Evolutionary conservation across 176 grass and related monocot species (phyloP).

Genomic region (Saccharum spontaneum): DNA sequence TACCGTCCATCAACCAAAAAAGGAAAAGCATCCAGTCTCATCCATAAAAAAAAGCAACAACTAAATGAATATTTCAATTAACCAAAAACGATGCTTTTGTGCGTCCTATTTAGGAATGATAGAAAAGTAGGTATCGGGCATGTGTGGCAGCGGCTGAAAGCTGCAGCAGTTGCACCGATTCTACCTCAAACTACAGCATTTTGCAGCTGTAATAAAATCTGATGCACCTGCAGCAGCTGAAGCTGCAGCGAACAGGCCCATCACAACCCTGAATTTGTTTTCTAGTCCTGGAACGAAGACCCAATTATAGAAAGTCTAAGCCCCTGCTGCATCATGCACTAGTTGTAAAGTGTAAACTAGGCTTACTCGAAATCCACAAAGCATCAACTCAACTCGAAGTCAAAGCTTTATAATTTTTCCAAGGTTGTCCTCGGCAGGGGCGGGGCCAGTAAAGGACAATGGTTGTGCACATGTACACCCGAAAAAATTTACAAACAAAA

Average conservation of each 20-base stretch:
- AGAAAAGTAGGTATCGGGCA: background rate
- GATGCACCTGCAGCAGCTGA: too few relatives aligned
- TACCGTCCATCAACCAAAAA: background rate
- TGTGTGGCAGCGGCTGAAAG: too few relatives aligned
- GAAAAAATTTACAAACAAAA: too few relatives aligned
- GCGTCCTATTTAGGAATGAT: background rate
- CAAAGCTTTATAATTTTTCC: background rate
- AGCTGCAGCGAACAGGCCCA: too few relatives aligned
- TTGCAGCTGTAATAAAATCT: too few relatives aligned
- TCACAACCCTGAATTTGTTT: background rate
- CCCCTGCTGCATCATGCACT: background rate
- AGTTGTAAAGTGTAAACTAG: background rate
- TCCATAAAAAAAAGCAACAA: background rate
- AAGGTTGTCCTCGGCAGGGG: background rate
- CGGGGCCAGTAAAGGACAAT: background rate
- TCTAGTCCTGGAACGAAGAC: constrained; percentile 2
- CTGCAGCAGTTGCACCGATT: too few relatives aligned
- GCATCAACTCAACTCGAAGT: background rate
- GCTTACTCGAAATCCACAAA: background rate
- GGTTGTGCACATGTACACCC: background rate
- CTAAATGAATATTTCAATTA: constrained; percentile 7
- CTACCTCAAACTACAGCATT: too few relatives aligned
- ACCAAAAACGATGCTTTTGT: background rate
- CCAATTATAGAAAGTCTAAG: constrained; percentile 12
- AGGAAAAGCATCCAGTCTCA: background rate